These are phyloP conservation scores for Coemansia furcata DNA, from an alignment of 192 early-diverging fungal genomes.

Conservation along the genomic window DNA sequence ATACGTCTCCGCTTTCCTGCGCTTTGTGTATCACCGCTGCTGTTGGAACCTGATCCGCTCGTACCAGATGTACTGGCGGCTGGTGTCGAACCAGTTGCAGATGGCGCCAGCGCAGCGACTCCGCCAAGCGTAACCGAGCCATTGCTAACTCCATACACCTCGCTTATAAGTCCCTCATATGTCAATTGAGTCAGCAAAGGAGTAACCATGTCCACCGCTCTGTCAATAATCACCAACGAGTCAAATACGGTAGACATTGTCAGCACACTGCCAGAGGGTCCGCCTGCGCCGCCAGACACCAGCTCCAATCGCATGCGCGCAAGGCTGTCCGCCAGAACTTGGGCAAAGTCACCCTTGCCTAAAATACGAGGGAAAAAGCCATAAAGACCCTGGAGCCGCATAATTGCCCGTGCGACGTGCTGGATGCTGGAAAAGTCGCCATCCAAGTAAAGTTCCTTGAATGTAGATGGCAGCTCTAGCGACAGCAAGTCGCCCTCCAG, in stretches of 20 bases:
- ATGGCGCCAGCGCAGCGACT: not conserved
- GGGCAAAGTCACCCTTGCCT: constrained; percentile 85
- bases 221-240: constrained; percentile 86
- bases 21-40: constrained; percentile 5
- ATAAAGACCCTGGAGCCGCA: constrained; percentile 85
- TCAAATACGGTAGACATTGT: constrained; percentile 68
- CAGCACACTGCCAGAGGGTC: constrained; percentile 20
- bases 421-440: constrained; percentile 47
- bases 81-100: not conserved
- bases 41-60: constrained; percentile 21
- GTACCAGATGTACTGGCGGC: not conserved
- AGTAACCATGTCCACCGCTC: constrained; percentile 85
- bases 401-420: constrained; percentile 62
- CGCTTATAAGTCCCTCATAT: constrained; percentile 96
- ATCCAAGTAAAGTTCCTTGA: constrained; percentile 77
- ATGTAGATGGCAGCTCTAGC: constrained; percentile 78
- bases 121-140: constrained; percentile 25
- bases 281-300: constrained; percentile 30
- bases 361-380: constrained; percentile 89
- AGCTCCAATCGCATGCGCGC: constrained; percentile 82
- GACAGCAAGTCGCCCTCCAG: constrained; percentile 89
- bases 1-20: constrained; percentile 70
- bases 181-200: constrained; percentile 94
- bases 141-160: constrained; percentile 78
- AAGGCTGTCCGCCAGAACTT: constrained; percentile 71